Percentiles rank a stretch among this genome's conserved stretches.
phyloP scores from a whole-genome alignment of 495 filamentous ascomycete species.

The Aspergillus carlsbadensis region DNA sequence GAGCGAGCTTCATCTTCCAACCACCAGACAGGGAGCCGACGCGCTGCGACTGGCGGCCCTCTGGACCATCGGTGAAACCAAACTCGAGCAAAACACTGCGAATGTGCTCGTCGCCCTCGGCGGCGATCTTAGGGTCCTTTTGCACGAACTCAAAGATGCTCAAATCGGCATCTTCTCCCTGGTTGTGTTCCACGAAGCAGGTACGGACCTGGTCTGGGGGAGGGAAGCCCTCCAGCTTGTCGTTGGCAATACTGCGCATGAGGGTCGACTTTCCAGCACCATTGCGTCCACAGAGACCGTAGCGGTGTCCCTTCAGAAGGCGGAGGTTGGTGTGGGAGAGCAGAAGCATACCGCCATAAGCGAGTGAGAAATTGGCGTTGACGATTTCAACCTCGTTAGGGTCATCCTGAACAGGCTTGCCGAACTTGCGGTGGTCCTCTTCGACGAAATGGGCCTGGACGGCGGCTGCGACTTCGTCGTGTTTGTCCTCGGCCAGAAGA shows the following conservation, averaged over 20 bases:
- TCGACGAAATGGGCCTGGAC: conserved; percentile 70
- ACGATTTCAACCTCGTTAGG: conserved; percentile 91
- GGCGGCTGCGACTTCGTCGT: conserved; percentile 59
- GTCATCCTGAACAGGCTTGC: conserved; percentile 79
- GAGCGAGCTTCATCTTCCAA: conserved; percentile 99
- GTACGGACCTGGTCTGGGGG: conserved; percentile 85
- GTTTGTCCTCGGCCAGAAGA: conserved; percentile 58
- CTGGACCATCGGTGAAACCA: conserved; percentile 86
- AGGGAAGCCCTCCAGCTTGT: conserved; percentile 97
- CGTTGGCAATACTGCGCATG: conserved; percentile 93
- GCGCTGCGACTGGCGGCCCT: conserved; percentile 80
- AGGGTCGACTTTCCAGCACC: conserved; percentile 97
- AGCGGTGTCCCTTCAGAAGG: conserved; percentile 92
- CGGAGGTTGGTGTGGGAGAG: conserved; percentile 94
- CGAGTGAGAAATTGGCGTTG: conserved; percentile 96
- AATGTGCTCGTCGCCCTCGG: conserved; percentile 76
- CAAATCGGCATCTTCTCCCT: conserved; percentile 93
- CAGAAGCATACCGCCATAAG: conserved; percentile 97
- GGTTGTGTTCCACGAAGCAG: conserved; percentile 98
- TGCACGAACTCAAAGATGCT: conserved; percentile 89
- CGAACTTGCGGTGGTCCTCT: conserved; percentile 84
- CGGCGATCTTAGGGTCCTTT: conserved; percentile 77
- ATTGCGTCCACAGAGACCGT: conserved; percentile 94
- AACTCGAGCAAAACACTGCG: conserved; percentile 81
- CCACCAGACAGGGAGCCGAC: conserved; percentile 97